Conservation (phyloP, 371 early-diverging fungal species). For the Chytridium lagenaria region DNA sequence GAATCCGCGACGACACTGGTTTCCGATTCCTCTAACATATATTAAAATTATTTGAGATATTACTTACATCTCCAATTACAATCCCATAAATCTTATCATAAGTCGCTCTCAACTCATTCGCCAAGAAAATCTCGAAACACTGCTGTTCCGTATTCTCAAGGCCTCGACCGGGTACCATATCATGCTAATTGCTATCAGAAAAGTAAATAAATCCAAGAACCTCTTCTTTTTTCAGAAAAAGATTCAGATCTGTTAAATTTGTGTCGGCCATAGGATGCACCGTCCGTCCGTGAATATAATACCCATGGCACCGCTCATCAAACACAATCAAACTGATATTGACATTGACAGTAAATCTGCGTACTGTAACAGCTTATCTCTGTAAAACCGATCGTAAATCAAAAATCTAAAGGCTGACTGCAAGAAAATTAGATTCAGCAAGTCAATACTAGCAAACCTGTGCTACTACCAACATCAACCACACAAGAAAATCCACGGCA, state of each 20-base stretch:
- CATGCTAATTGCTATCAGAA: constrained; percentile 36
- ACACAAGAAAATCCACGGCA: constrained; percentile 44
- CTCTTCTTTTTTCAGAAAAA: constrained; percentile 51
- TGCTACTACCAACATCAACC: constrained; percentile 39
- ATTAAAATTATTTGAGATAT: neutral
- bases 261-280: constrained; percentile 58
- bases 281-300: constrained; percentile 60
- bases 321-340: constrained; percentile 56
- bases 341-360: constrained; percentile 55
- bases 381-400: constrained; percentile 52
- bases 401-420: constrained; percentile 36
- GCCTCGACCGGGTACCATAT: constrained; percentile 59
- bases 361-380: constrained; percentile 53
- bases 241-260: constrained; percentile 49
- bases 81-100: constrained; percentile 54
- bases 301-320: constrained; percentile 60
- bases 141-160: constrained; percentile 56
- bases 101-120: constrained; percentile 39
- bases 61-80: constrained; percentile 38
- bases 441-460: constrained; percentile 41
- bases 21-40: neutral
- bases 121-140: constrained; percentile 54
- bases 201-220: constrained; percentile 18
- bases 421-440: neutral
- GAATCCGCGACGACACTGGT: neutral